Percentiles rank a stretch among this genome's conserved stretches.
Evolutionary conservation across 192 early-diverging fungal genomes (phyloP).

Genomic region (Podila minutissima): DNA sequence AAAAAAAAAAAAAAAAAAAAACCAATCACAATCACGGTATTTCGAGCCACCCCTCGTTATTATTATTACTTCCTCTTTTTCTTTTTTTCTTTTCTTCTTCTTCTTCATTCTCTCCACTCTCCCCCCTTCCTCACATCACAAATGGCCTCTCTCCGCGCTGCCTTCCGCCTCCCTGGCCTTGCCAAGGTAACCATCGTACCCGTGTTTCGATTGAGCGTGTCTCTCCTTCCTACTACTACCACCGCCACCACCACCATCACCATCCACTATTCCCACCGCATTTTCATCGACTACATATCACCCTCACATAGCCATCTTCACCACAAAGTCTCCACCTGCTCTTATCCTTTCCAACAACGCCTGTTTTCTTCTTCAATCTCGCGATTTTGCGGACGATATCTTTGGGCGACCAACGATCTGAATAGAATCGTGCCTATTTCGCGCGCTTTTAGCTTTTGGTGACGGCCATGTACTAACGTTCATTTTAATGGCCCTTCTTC

Average conservation of each 20-base stretch:
- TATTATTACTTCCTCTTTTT: background rate
- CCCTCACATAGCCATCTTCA: background rate
- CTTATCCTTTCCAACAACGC: background rate
- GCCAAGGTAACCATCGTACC: slow-evolving; percentile 30
- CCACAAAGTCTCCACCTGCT: background rate
- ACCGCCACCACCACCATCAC: background rate
- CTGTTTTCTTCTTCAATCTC: background rate
- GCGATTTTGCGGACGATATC: too few species aligned
- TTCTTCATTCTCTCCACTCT: background rate
- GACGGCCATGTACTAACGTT: background rate
- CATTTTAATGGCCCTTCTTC: too few species aligned
- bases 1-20: too few species aligned
- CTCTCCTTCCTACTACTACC: background rate
- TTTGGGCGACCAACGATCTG: too few species aligned
- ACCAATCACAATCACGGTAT: background rate
- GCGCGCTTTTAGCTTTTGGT: background rate
- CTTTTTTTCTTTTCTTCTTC: background rate
- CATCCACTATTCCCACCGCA: background rate
- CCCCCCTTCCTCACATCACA: slow-evolving; percentile 1
- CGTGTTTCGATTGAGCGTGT: background rate
- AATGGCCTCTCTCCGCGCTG: slow-evolving; percentile 52
- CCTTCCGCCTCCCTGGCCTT: slow-evolving; percentile 51
- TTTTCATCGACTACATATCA: background rate
- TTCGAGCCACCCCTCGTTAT: background rate
- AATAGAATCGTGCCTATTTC: background rate